Evolutionary conservation across 2,329 filamentous ascomycete genomes (phyloP).

Genomic region (Colletotrichum salicis): DNA sequence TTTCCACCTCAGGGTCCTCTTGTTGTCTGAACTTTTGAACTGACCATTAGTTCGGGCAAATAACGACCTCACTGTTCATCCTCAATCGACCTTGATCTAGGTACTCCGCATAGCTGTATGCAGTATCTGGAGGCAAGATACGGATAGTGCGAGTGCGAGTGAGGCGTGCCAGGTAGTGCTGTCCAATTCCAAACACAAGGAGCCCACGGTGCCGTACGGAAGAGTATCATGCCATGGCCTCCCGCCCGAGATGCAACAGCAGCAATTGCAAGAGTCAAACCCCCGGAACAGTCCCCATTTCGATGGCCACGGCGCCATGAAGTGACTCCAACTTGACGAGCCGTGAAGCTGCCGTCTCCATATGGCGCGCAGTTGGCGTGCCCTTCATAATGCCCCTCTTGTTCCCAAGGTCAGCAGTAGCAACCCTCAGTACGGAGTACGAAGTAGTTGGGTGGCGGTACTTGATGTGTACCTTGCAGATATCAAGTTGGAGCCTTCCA

Average conservation of each 20-base stretch:
- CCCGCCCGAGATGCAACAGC: constrained; percentile 5
- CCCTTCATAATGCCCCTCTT: neutral
- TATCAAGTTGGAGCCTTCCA: neutral
- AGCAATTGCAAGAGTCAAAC: constrained; percentile 9
- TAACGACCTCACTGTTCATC: too few species aligned
- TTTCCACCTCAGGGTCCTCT: neutral
- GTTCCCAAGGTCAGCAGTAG: neutral
- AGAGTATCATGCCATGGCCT: constrained; percentile 13
- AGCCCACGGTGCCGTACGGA: neutral
- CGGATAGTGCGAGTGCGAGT: neutral
- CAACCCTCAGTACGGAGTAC: neutral
- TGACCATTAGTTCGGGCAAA: too few species aligned
- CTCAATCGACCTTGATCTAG: too few species aligned
- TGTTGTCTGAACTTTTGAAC: neutral
- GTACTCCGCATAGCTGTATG: too few species aligned
- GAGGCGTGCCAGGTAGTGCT: neutral
- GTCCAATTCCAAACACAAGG: constrained; percentile 1
- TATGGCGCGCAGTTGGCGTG: neutral
- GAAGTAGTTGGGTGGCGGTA: neutral
- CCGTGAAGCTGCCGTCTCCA: neutral
- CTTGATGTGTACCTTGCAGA: neutral
- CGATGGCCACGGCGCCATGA: neutral
- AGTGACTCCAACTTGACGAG: neutral
- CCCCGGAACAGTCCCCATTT: neutral
- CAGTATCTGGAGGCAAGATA: too few species aligned